Percentiles rank a stretch among this genome's conserved stretches.
Evolutionary conservation across 768 basidiomycete species (phyloP).

Genomic region (Suillus cothurnatus): DNA sequence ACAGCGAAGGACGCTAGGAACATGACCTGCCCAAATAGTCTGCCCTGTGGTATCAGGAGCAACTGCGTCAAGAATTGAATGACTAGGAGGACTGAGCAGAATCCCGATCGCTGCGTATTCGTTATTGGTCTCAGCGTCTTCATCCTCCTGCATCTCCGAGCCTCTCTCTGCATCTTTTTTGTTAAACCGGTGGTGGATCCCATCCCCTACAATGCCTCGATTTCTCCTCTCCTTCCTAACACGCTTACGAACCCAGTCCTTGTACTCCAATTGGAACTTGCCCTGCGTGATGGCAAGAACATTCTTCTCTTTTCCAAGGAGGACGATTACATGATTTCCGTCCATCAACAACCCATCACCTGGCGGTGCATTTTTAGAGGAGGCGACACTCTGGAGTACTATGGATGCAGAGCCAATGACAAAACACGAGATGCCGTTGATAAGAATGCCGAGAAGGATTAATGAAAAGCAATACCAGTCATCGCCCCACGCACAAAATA

Average conservation of each 20-base stretch:
- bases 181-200: not conserved
- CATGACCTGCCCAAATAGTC: constrained; percentile 26
- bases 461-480: constrained; percentile 36
- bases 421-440: constrained; percentile 28
- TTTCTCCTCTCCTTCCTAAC: constrained; percentile 8
- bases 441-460: constrained; percentile 34
- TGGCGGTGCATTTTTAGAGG: constrained; percentile 11
- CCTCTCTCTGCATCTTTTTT: constrained; percentile 4
- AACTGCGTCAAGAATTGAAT: constrained; percentile 25
- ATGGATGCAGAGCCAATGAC: constrained; percentile 25
- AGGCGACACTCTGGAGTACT: constrained; percentile 11
- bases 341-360: constrained; percentile 20
- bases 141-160: not conserved
- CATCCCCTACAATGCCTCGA: not conserved
- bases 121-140: constrained; percentile 11
- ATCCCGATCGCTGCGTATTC: constrained; percentile 17
- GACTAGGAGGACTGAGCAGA: constrained; percentile 20
- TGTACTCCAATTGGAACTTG: constrained; percentile 20
- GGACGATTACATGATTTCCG: constrained; percentile 14
- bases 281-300: constrained; percentile 23
- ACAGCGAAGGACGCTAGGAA: constrained; percentile 23
- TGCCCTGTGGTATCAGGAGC: constrained; percentile 24
- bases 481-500: constrained; percentile 21
- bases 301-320: constrained; percentile 19
- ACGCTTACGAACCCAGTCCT: constrained; percentile 15